These are phyloP conservation scores for Leptographium radiaticola DNA, from an alignment of 2,329 filamentous ascomycete genomes.

Conservation along the genomic window DNA sequence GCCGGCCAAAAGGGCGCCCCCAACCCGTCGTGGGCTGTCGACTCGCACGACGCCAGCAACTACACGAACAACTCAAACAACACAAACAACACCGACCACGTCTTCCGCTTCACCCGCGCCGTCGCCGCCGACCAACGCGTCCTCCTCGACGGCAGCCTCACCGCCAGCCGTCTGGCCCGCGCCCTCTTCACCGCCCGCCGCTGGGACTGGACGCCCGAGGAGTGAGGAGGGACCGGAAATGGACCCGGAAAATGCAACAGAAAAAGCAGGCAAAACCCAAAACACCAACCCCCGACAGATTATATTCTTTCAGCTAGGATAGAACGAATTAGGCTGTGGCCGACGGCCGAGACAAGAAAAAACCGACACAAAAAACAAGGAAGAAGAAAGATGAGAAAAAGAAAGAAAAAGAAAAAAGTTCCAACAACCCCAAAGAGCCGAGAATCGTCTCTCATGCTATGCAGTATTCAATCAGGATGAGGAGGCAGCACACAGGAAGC, in stretches of 20 bases:
- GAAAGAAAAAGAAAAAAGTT: not conserved
- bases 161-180: slow-evolving; percentile 36
- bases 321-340: not conserved
- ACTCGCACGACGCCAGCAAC: not conserved
- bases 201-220: slow-evolving; percentile 49
- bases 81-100: too few relatives aligned
- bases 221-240: slow-evolving; percentile 10
- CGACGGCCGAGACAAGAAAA: not conserved
- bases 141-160: slow-evolving; percentile 34
- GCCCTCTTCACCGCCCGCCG: slow-evolving; percentile 40
- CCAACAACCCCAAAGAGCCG: not conserved
- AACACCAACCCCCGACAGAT: not conserved
- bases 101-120: slow-evolving; percentile 38
- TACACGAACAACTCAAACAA: too few relatives aligned
- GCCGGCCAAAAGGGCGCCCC: not conserved
- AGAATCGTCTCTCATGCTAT: not conserved
- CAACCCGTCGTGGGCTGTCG: not conserved
- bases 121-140: slow-evolving; percentile 37
- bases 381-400: not conserved
- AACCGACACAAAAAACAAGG: not conserved
- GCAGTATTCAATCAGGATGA: not conserved
- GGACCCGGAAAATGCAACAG: too few relatives aligned
- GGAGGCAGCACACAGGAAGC: not conserved
- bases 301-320: not conserved
- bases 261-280: not conserved